Evolutionary conservation across 192 early-diverging fungal species (phyloP), one percentile per base, ranked within the genome.

Genomic region (Umbelopsis sp.): DNA sequence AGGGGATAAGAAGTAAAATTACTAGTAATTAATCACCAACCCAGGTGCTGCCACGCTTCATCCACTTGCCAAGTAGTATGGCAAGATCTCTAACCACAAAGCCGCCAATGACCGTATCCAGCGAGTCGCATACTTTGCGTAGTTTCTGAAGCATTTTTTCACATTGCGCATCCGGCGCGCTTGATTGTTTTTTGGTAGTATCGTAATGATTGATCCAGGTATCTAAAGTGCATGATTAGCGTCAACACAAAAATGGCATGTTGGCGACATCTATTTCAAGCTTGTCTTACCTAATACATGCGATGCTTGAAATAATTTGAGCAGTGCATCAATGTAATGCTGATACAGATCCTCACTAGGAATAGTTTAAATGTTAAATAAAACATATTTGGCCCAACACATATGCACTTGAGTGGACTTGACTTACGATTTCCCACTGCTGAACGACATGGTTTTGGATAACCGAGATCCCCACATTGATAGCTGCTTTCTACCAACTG

Each of bases 41-140:
- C 78, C 78, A 80, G 50, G 45, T 51, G 16, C 74, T 69, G 11
- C 78, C 74, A 45, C 78, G 46, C 45, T 80, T 80, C 25, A 80
- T 47, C 78, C 78, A 80, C 67, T 80, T 80, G 5, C 74, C 71
- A 15, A 80, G 64, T 22, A 80, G 61, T 23, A 80, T 50, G 10
- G 78, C 72, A 12, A 80, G 37, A 48, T 80, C 78, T 6, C 68
- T 67, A 12, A 80, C 45, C 1, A 76, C 71, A 61, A 80, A 76
- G 7, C 74, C 78, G 30, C 78, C 74, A 25, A 80, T 55, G 7
- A 76, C 68, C 4, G 41, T 48, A 48, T 65, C 69, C 44, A 78
- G 69, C 4, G 46, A 41, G 37, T 66, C 50, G 66, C 76, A 78
- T 0, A 78, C 49, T 35, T 73, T 70, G 16, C 48, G 49, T n/a